Conservation (phyloP, 306 rosid genomes). For the Coriaria nepalensis region DNA sequence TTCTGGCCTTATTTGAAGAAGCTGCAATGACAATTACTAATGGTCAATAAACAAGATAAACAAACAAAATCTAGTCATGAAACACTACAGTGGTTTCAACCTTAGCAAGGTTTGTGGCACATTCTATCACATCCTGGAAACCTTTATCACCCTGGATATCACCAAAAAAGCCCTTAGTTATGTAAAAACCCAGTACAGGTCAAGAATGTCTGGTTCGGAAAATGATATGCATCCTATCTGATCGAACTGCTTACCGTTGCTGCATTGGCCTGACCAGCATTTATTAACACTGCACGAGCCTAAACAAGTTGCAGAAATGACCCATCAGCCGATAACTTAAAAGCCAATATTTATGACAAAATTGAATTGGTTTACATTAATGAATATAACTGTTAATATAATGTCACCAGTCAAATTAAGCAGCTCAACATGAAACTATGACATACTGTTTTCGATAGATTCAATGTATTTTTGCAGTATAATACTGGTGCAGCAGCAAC, state of each 20-base stretch:
- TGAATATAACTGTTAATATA: too few species aligned
- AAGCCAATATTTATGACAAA: background rate
- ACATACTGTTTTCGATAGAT: constrained; percentile 47
- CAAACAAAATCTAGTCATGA: constrained; percentile 4
- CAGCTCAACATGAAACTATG: background rate
- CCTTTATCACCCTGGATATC: constrained; percentile 78
- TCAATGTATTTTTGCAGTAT: constrained; percentile 46
- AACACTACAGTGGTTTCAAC: constrained; percentile 23
- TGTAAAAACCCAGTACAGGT: background rate
- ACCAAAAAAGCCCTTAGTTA: constrained; percentile 18
- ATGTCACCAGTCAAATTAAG: background rate
- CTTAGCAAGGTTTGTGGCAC: constrained; percentile 53
- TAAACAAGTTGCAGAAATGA: constrained; percentile 22
- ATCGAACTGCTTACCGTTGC: constrained; percentile 47
- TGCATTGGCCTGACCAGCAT: constrained; percentile 98
- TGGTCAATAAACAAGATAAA: constrained; percentile 3
- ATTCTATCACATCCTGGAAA: constrained; percentile 57
- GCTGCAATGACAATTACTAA: constrained; percentile 25
- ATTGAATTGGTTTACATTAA: background rate
- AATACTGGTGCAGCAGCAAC: constrained; percentile 96
- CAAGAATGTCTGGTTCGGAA: too few species aligned
- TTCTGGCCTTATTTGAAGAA: constrained; percentile 52
- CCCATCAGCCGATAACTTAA: constrained; percentile 11
- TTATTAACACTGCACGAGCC: constrained; percentile 88
- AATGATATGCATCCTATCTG: too few species aligned